Evolutionary conservation across 257 asterid genomes (phyloP), one percentile per base, ranked within the genome.

Genomic region (Marsdenia floribunda): DNA sequence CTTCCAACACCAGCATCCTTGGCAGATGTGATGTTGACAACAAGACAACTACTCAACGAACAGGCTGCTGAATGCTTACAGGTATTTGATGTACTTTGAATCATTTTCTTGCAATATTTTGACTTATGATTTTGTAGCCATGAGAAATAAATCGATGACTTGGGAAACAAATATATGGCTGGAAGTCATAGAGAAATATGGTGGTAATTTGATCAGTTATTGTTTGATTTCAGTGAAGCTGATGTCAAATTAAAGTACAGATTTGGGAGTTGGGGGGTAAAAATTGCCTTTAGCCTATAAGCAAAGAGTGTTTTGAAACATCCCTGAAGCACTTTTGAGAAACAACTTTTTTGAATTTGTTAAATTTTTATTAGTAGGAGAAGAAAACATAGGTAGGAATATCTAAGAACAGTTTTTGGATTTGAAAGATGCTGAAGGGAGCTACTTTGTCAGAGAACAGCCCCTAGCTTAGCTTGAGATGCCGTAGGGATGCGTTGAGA

Each of bases 1-100:
- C 88, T 89, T 72, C 91, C 96, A 44, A 89, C 91, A 11, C 99
- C 97, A n/a, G 94, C 88, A 83, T 83, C 87, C 75, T 85, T 95
- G 90, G 94, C 91, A 21, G 91, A 85, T 77, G 91, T 89, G 82
- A 78, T 92, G 82, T 70, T 82, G 65, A 84, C 89, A 70, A 83
- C 90, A 64, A 87, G 97, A 77, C 89, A 73, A 74, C 70, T 90
- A 71, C 87, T 92, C 74, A 76, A 75, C 74, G 96, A 85, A 76
- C 96, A 88, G 76, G 92, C 89, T 59, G 78, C 85, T 2, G 90
- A 82, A 76, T 87, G 96, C 89, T 88, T 95, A 83, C 81, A n/a
- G 91, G 99, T 95, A 90, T 73, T 93, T 73, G 44, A 73, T 82
- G 59, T 76, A 73, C 58, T 69, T 16, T 35, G 64, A 38, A 19